phyloP scores from a whole-genome alignment of 2,329 filamentous ascomycete species.

The Paracorniculantispora psalliotae region DNA sequence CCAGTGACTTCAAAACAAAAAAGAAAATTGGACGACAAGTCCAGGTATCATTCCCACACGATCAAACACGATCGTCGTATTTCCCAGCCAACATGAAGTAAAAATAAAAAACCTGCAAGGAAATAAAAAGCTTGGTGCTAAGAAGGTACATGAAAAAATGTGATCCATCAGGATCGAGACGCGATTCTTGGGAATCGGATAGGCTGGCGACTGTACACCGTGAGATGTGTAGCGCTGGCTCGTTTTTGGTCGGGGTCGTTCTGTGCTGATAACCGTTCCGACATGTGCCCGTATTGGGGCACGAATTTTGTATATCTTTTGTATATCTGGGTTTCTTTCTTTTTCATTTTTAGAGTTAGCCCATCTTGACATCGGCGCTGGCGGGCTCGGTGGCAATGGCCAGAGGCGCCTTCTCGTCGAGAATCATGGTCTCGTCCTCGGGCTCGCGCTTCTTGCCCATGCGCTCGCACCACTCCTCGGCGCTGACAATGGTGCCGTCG shows the following conservation, averaged over 20 bases:
- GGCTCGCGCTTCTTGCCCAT: slow-evolving; percentile 47
- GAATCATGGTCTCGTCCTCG: slow-evolving; percentile 16
- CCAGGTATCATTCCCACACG: slow-evolving; percentile 10
- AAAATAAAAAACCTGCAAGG: background rate
- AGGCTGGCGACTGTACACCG: background rate
- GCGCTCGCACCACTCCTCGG: slow-evolving; percentile 84
- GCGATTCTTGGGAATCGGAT: background rate
- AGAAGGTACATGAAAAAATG: slow-evolving; percentile 2
- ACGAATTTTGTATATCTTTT: background rate
- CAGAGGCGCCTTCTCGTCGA: slow-evolving; percentile 21
- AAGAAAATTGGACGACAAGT: slow-evolving; percentile 4
- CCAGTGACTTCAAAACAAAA: background rate
- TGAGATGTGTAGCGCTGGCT: background rate
- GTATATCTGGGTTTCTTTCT: background rate
- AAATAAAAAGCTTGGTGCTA: background rate
- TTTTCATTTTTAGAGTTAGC: slow-evolving; percentile 1
- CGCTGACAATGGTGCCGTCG: slow-evolving; percentile 82
- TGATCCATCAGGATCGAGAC: slow-evolving; percentile 7
- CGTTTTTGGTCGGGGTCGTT: background rate
- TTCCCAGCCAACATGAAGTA: background rate
- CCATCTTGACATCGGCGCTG: slow-evolving; percentile 26
- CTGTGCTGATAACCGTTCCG: background rate
- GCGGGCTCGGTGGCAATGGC: slow-evolving; percentile 22
- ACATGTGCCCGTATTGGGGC: background rate
- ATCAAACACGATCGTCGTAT: background rate